Evolutionary conservation across 495 filamentous ascomycete species (phyloP).

Genomic region (Astrocystis sublimbata): DNA sequence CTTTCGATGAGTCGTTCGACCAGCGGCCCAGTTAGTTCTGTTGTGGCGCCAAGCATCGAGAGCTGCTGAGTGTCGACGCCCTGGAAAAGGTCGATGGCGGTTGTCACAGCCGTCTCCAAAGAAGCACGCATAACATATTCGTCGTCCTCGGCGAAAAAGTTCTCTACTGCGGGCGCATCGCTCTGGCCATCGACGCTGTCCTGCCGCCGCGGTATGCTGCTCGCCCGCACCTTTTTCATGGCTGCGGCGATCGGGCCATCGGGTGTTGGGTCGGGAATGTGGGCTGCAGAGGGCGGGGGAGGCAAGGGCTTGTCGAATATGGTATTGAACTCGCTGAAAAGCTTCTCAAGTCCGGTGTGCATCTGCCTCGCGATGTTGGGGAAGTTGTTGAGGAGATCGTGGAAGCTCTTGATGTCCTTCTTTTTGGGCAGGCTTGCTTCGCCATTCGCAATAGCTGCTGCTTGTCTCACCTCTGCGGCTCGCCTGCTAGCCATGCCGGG

Average conservation of each 20-base stretch:
- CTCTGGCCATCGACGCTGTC: constrained; percentile 25
- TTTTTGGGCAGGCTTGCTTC: constrained; percentile 59
- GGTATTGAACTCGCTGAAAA: constrained; percentile 86
- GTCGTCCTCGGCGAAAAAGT: constrained; percentile 71
- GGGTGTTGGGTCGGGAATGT: constrained; percentile 53
- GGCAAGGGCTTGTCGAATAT: constrained; percentile 84
- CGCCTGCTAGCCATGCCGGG: constrained; percentile 36
- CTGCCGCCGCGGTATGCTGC: constrained; percentile 39
- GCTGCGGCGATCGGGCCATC: constrained; percentile 53
- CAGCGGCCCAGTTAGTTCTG: constrained; percentile 86
- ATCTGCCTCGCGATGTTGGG: constrained; percentile 97
- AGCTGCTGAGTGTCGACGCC: constrained; percentile 94
- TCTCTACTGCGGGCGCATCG: constrained; percentile 31
- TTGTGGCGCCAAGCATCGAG: constrained; percentile 86
- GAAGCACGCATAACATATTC: constrained; percentile 83
- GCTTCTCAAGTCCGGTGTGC: constrained; percentile 84
- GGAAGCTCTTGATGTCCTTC: constrained; percentile 88
- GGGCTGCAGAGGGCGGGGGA: constrained; percentile 64
- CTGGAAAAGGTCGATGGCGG: constrained; percentile 94
- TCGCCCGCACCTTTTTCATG: constrained; percentile 51
- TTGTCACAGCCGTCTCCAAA: constrained; percentile 87
- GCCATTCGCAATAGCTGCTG: constrained; percentile 36
- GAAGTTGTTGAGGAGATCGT: constrained; percentile 86
- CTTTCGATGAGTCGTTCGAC: constrained; percentile 94
- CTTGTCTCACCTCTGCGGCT: constrained; percentile 33